Evolutionary conservation across 83 land plant species (phyloP).

Genomic region (Diphasiastrum complanatum): DNA sequence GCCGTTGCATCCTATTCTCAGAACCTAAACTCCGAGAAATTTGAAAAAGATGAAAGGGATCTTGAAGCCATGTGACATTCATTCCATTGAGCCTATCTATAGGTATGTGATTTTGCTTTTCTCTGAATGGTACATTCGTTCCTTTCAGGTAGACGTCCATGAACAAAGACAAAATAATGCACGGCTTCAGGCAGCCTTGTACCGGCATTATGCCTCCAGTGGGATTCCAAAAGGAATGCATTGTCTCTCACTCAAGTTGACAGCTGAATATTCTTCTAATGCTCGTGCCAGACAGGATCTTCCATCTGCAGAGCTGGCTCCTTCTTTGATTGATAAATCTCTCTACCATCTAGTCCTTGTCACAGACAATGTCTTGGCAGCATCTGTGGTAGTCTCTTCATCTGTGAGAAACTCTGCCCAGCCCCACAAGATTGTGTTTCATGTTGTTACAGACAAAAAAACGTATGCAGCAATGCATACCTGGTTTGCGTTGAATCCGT

Average conservation of each 20-base stretch:
- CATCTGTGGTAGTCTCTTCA: constrained; percentile 19
- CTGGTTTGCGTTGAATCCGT: constrained; percentile 23
- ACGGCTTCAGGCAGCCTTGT: too few species aligned
- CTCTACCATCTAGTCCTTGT: constrained; percentile 14
- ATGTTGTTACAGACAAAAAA: constrained; percentile 17
- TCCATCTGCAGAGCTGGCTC: constrained; percentile 4
- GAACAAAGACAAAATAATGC: too few species aligned
- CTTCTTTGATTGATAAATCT: background rate
- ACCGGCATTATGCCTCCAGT: too few species aligned
- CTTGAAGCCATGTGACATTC: too few species aligned
- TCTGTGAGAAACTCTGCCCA: constrained; percentile 6
- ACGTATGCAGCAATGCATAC: constrained; percentile 20
- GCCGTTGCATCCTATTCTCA: too few species aligned
- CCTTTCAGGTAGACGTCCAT: too few species aligned
- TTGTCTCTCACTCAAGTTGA: constrained; percentile 63
- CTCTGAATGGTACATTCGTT: too few species aligned
- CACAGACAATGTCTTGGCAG: constrained; percentile 25
- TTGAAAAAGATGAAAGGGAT: too few species aligned
- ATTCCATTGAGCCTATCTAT: too few species aligned
- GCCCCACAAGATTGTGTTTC: constrained; percentile 12
- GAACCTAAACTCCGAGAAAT: too few species aligned
- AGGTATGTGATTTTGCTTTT: too few species aligned
- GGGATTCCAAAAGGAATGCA: constrained; percentile 71
- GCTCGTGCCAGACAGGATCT: background rate
- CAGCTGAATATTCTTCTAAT: constrained; percentile 52